Conservation (phyloP, 305 asterid genomes). For the Ajuga reptans region DNA sequence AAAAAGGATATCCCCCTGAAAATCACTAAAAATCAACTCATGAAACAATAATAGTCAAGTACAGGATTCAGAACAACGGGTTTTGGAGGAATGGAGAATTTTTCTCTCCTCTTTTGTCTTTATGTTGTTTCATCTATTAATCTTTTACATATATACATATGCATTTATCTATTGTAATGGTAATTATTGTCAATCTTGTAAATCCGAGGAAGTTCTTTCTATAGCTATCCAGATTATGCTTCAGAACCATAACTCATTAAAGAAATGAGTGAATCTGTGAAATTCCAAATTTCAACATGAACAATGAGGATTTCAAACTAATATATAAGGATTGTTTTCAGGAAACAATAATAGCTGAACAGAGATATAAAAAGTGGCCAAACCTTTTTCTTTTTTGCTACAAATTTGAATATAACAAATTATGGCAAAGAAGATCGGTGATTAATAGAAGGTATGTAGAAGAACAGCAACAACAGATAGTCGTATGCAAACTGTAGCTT, state of each 20-base stretch:
- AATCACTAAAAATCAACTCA: not conserved
- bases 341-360: not conserved
- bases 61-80: not conserved
- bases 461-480: not conserved
- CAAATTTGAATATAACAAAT: not conserved
- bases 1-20: not conserved
- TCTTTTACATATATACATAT: too few relatives aligned
- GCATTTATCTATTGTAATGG: too few relatives aligned
- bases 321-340: not conserved
- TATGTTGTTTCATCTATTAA: too few relatives aligned
- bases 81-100: not conserved
- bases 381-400: not conserved
- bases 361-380: not conserved
- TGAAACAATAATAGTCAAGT: not conserved
- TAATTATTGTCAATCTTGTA: too few relatives aligned
- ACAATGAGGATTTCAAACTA: not conserved
- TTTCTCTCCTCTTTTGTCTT: too few relatives aligned
- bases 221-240: not conserved
- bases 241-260: not conserved
- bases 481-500: not conserved
- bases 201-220: not conserved
- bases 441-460: not conserved
- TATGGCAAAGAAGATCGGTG: not conserved
- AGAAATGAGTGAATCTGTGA: not conserved
- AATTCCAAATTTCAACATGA: not conserved